A percentile compares a stretch with the other conserved stretches of the same genome.
Evolutionary conservation across 1,139 yeast species (phyloP).

Genomic region (Saccharomyces hybrid): DNA sequence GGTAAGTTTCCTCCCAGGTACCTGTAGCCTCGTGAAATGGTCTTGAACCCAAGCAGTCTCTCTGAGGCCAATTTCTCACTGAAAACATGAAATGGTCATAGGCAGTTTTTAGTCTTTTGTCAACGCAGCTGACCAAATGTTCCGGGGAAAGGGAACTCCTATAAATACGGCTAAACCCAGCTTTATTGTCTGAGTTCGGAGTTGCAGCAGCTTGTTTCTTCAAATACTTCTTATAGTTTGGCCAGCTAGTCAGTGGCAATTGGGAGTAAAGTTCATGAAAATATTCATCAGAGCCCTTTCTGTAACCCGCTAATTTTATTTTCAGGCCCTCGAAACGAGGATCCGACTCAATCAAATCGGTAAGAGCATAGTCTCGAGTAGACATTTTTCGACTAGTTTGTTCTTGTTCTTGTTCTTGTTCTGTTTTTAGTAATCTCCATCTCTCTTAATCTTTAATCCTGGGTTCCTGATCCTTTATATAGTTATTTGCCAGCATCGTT

Average conservation of each 20-base stretch:
- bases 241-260: constrained; percentile 24
- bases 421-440: too few species aligned
- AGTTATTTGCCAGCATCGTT: neutral
- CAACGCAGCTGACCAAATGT: constrained; percentile 39
- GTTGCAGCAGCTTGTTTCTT: constrained; percentile 36
- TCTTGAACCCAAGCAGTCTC: constrained; percentile 48
- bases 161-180: constrained; percentile 49
- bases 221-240: constrained; percentile 15
- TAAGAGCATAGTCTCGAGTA: neutral
- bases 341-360: constrained; percentile 6
- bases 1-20: constrained; percentile 39
- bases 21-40: constrained; percentile 37
- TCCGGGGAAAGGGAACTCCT: constrained; percentile 40
- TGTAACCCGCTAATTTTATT: constrained; percentile 13
- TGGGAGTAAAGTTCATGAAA: constrained; percentile 16
- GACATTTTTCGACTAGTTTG: neutral
- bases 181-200: constrained; percentile 37
- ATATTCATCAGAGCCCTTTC: constrained; percentile 25
- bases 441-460: too few species aligned
- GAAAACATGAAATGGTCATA: constrained; percentile 43
- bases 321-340: constrained; percentile 15
- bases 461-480: neutral
- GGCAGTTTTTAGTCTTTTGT: constrained; percentile 45
- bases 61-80: constrained; percentile 34
- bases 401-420: neutral